A percentile compares a stretch with the other conserved stretches of the same genome.
These are phyloP conservation scores for Penicillium sp. DNA, from an alignment of 2,329 filamentous ascomycete species.

Conservation along the genomic window DNA sequence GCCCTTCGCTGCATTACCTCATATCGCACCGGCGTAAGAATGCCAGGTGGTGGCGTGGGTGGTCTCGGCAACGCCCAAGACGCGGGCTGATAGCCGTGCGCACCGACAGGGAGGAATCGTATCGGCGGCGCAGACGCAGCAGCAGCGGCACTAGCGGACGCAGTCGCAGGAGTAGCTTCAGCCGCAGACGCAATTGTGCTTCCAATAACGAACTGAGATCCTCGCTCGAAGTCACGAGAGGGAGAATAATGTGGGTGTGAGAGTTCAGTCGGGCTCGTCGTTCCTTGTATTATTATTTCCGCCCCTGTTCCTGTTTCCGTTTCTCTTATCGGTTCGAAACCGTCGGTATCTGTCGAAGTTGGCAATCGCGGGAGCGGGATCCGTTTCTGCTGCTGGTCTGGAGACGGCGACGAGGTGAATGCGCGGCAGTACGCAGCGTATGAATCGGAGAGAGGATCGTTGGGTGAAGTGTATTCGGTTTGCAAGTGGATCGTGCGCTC, in stretches of 20 bases:
- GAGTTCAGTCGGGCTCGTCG: neutral
- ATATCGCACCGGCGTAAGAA: constrained; percentile 22
- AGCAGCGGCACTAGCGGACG: neutral
- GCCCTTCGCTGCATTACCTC: constrained; percentile 13
- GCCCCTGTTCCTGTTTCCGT: neutral
- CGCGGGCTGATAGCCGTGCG: constrained; percentile 17
- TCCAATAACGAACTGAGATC: neutral
- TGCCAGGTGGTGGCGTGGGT: constrained; percentile 20
- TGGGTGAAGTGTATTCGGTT: neutral
- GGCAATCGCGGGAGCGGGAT: constrained; percentile 7
- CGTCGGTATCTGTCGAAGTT: neutral
- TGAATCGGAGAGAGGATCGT: constrained; percentile 2
- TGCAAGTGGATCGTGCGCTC: neutral
- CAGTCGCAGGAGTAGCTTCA: neutral
- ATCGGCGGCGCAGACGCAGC: neutral
- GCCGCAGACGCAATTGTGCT: neutral
- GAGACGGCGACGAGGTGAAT: constrained; percentile 17
- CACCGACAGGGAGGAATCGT: constrained; percentile 13
- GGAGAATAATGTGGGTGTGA: no score
- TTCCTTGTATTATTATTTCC: no score
- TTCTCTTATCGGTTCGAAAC: neutral
- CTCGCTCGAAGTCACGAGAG: neutral
- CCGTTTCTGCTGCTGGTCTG: neutral
- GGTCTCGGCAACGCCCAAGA: constrained; percentile 7
- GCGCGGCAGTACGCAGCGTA: constrained; percentile 24